phyloP scores from a whole-genome alignment of 2,329 filamentous ascomycete species.

The Fusarium chaquense region DNA sequence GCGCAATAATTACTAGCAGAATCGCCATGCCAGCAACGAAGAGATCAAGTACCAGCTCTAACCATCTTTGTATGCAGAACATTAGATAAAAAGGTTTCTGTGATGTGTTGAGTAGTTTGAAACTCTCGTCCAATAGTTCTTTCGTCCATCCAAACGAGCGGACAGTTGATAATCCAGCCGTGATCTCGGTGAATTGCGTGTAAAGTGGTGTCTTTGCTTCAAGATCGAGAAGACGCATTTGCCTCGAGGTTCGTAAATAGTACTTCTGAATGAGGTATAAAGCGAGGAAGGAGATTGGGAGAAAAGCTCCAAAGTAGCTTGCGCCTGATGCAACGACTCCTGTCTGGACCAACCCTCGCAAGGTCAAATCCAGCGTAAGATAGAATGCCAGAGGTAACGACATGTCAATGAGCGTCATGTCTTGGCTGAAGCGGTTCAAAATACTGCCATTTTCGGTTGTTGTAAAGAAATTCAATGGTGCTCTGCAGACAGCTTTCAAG shows the following conservation, averaged over 20 bases:
- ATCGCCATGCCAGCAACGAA: conserved; percentile 61
- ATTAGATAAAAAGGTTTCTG: conserved; percentile 64
- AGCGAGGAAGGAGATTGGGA: conserved; percentile 56
- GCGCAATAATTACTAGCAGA: conserved; percentile 59
- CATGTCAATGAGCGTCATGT: conserved; percentile 58
- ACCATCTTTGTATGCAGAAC: conserved; percentile 62
- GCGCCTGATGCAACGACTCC: conserved; percentile 45
- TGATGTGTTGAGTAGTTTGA: conserved; percentile 55
- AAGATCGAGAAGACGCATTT: conserved; percentile 64
- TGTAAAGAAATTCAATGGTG: conserved; percentile 57
- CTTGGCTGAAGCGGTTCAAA: conserved; percentile 59
- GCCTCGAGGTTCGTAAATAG: conserved; percentile 65
- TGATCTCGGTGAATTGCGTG: conserved; percentile 63
- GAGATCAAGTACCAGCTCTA: conserved; percentile 61
- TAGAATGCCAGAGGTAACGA: conserved; percentile 52
- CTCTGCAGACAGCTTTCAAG: conserved; percentile 48
- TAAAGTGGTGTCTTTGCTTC: conserved; percentile 63
- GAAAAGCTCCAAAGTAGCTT: conserved; percentile 52
- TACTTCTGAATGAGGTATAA: conserved; percentile 61
- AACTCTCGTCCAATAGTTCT: conserved; percentile 52
- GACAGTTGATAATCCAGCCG: conserved; percentile 61
- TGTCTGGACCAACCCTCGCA: conserved; percentile 40
- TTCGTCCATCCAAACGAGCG: conserved; percentile 63
- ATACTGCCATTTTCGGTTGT: conserved; percentile 56
- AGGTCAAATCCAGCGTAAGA: conserved; percentile 48